Evolutionary conservation across 1,284 basidiomycete species (phyloP).

Genomic region (Heterobasidion irregulare): DNA sequence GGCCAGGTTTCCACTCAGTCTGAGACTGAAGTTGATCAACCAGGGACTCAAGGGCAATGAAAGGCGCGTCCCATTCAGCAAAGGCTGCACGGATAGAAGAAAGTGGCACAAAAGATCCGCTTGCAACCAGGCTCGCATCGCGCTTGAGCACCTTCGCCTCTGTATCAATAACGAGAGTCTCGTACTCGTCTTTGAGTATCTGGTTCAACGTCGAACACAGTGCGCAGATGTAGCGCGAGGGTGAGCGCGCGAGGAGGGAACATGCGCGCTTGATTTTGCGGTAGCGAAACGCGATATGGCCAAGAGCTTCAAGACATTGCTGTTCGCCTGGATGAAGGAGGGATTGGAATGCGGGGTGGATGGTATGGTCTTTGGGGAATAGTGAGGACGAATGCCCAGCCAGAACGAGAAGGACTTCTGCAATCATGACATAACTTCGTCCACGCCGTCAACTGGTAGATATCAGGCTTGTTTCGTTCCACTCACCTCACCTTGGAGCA

Average conservation of each 20-base stretch:
- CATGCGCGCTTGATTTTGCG: slow-evolving; percentile 56
- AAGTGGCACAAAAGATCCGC: slow-evolving; percentile 74
- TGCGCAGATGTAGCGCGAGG: slow-evolving; percentile 71
- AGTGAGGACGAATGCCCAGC: slow-evolving; percentile 79
- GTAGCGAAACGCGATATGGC: slow-evolving; percentile 65
- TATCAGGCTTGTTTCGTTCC: neutral
- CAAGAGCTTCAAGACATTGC: slow-evolving; percentile 70
- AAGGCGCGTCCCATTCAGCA: slow-evolving; percentile 76
- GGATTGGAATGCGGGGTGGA: slow-evolving; percentile 59
- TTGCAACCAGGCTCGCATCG: slow-evolving; percentile 64
- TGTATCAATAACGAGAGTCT: slow-evolving; percentile 69
- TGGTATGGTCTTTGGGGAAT: slow-evolving; percentile 48
- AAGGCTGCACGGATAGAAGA: slow-evolving; percentile 76
- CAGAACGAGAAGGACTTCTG: slow-evolving; percentile 77
- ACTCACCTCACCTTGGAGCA: neutral
- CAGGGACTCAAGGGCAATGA: slow-evolving; percentile 59
- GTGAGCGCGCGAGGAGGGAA: slow-evolving; percentile 41
- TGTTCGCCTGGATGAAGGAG: slow-evolving; percentile 84
- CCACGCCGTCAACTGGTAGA: neutral
- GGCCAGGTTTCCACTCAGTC: slow-evolving; percentile 60
- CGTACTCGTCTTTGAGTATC: slow-evolving; percentile 73
- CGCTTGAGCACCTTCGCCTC: slow-evolving; percentile 70
- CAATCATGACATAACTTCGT: slow-evolving; percentile 47
- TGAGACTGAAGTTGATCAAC: slow-evolving; percentile 51
- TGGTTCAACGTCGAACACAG: slow-evolving; percentile 64